Conservation (phyloP, 2,329 filamentous ascomycete genomes). For the Botrytis fabae region DNA sequence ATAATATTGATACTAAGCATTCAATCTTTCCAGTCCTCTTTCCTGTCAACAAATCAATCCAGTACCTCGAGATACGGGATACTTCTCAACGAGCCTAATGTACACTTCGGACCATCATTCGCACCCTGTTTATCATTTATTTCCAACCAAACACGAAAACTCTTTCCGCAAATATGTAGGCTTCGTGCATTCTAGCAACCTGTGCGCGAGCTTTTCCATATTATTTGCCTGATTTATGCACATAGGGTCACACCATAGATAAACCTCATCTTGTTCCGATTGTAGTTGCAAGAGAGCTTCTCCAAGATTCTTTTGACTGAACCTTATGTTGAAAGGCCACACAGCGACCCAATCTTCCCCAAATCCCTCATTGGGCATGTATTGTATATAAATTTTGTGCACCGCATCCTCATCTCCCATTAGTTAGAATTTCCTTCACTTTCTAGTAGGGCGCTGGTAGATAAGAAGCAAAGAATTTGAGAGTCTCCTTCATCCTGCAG, state of each 20-base stretch:
- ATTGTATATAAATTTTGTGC: slow-evolving; percentile 1
- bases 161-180: slow-evolving; percentile 25
- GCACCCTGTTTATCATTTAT: not conserved
- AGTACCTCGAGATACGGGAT: slow-evolving; percentile 24
- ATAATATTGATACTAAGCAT: slow-evolving; percentile 27
- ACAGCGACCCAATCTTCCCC: not conserved
- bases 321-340: slow-evolving; percentile 1
- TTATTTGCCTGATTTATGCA: slow-evolving; percentile 30
- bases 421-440: no score
- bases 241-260: slow-evolving; percentile 28
- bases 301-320: slow-evolving; percentile 25
- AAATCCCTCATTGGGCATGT: not conserved
- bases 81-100: slow-evolving; percentile 24
- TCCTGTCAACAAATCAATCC: slow-evolving; percentile 8
- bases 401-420: not conserved
- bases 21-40: slow-evolving; percentile 4
- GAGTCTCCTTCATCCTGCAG: slow-evolving; percentile 1
- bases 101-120: not conserved
- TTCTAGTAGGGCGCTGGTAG: slow-evolving; percentile 17
- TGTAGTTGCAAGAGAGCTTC: slow-evolving; percentile 22
- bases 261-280: not conserved
- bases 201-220: slow-evolving; percentile 27
- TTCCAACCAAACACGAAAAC: slow-evolving; percentile 28
- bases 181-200: slow-evolving; percentile 27
- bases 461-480: slow-evolving; percentile 23